Evolutionary conservation across 1,284 basidiomycete genomes (phyloP), one percentile per base, ranked within the genome.

Genomic region (Wolfiporia cocos): DNA sequence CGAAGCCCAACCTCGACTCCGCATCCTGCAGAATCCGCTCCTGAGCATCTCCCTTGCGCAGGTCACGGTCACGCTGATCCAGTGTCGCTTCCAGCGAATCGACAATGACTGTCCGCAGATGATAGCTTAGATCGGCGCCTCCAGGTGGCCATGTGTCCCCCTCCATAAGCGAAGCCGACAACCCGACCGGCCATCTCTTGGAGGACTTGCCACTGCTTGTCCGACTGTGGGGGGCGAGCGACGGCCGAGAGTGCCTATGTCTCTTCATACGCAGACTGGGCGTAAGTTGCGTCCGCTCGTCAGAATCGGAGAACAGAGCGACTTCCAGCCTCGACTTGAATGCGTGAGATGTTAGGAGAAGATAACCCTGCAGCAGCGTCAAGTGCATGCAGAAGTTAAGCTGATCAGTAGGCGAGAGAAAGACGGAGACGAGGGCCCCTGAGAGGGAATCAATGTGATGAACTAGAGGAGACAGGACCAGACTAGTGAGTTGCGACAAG

Each of bases 101-200:
- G 15, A 88, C 75, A 47, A 90, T 86, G 5, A 90, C 87, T 0
- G 82, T 82, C 32, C 90, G 67, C 32, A 94, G 65, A 48, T 82
- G 78, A 59, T 86, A 91, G 49, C 86, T 84, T 30, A 94, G 67
- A 53, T 92, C 88, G 1, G 82, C 74, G 10, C 87, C 88, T 14
- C 86, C 83, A 3, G 91, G 90, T 0, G 91, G 90, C 90, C 90
- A 94, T 4, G 70, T 75, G 37, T 77, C 75, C 33, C 81, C 67
- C 39, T 83, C 80, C 38, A 83, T 76, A 26, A 93, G 62, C 3
- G 78, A 75, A 0, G 80, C 67, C 2, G 86, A 81, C 3, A 93
- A 64, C 1, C 90, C 91, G 4, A 92, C 74, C 0, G 81, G 77
- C 79, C 82, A 84, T 18, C 67, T 66, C 4, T 42, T 37, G 6